A percentile compares a stretch with the other conserved stretches of the same genome.
phyloP scores from a whole-genome alignment of 2,329 filamentous ascomycete species.

The Ceratocystis destructans region DNA sequence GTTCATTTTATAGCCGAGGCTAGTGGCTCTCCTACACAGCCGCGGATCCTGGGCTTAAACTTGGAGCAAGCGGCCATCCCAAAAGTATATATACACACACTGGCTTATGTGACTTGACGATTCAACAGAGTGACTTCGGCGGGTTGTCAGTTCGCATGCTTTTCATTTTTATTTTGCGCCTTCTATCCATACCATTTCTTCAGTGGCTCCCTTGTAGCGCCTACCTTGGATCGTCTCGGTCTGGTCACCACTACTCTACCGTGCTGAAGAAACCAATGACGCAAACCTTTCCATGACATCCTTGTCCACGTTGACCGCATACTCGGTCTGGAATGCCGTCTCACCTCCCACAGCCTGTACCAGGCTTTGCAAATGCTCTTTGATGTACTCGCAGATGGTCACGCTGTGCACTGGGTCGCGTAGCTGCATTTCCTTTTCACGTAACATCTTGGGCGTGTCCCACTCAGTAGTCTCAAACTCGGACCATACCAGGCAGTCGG shows the following conservation, averaged over 20 bases:
- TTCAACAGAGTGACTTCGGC: neutral
- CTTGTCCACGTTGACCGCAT: conserved; percentile 60
- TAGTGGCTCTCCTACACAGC: neutral
- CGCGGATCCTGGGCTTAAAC: neutral
- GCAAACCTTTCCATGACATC: conserved; percentile 54
- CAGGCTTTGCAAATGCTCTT: conserved; percentile 44
- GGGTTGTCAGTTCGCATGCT: neutral
- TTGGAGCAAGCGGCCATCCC: neutral
- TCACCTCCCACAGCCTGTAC: conserved; percentile 50
- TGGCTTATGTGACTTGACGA: neutral
- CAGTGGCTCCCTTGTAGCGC: neutral
- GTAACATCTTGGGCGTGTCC: conserved; percentile 41
- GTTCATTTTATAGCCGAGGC: neutral
- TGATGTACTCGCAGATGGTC: conserved; percentile 50
- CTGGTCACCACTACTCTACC: neutral
- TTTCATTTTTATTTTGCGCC: neutral
- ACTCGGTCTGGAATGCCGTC: conserved; percentile 51
- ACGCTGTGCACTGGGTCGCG: conserved; percentile 56
- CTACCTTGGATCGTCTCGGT: neutral
- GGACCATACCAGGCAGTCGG: conserved; percentile 39
- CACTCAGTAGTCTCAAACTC: conserved; percentile 34
- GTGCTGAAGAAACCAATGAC: neutral
- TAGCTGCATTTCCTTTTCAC: conserved; percentile 39
- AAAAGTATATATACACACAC: neutral
- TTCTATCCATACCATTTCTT: neutral